Evolutionary conservation across 2,329 filamentous ascomycete genomes (phyloP), one percentile per base, ranked within the genome.

Genomic region (Escovopsis sp.): DNA sequence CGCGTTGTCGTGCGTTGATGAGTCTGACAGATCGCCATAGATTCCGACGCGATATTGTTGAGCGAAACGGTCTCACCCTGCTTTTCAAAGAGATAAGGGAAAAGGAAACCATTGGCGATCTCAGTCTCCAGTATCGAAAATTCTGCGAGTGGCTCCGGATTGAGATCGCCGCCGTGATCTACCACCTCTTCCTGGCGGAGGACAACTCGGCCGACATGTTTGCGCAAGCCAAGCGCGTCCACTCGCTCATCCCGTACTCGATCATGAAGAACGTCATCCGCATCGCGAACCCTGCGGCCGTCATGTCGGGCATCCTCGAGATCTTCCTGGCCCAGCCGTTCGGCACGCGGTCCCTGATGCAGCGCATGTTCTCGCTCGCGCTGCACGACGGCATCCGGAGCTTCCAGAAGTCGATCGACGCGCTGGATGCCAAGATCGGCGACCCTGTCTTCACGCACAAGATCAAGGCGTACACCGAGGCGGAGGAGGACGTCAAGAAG

Each of bases 121-220:
- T 98, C 35, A 93, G 84, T 50, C 79, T 92, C 10, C 87, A 96
- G 54, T 96, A 96, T 56, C 83, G 90, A 51, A 98, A 96, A 55
- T 96, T 98, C 53, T 88, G 88, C 14, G 90, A 98, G 56, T 98
- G 90, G 90, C 65, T 96, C 34, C 79, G 90, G 27, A 98, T 98
- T 50, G 90, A 98, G 60, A 79, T 98, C 33, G 90, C 90, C 17
- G 90, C 90, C 28, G 94, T 90, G 16, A 76, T 96, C 39, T 98
- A 98, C 53, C 90, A 98, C 55, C 66, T 98, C 25, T 98, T 98
- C 66, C 69, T 98, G 31, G 90, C 90, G 5, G 90, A 98, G 55
- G 90, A 98, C 60, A 98, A 98, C 56, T 94, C 88, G 0, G 87
- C 90, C 1, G 90, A 98, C 52, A 60, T 98, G 21, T 96, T 96